Percentiles rank a stretch among this genome's conserved stretches.
Evolutionary conservation across 148 eudicot genomes (phyloP).

Genomic region (Spergularia bocconei): DNA sequence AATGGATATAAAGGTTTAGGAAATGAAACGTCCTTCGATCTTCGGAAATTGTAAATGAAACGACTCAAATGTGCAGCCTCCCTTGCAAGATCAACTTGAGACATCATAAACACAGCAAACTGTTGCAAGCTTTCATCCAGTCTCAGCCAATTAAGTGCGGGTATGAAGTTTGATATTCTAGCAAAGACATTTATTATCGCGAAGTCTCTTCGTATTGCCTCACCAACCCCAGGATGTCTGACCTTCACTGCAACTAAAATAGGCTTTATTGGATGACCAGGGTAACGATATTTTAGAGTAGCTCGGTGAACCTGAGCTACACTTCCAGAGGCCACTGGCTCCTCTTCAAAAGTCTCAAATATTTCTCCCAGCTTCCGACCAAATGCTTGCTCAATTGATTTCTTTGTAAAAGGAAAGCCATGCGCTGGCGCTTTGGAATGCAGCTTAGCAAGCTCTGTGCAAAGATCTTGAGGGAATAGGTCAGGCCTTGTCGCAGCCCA

Average conservation of each 20-base stretch:
- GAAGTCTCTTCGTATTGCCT: slow-evolving; percentile 79
- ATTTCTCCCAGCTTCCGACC: slow-evolving; percentile 70
- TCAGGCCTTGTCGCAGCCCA: slow-evolving; percentile 96
- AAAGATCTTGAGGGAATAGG: slow-evolving; percentile 70
- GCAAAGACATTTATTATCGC: slow-evolving; percentile 58
- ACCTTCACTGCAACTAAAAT: slow-evolving; percentile 78
- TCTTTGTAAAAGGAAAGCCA: slow-evolving; percentile 62
- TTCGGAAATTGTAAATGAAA: slow-evolving; percentile 71
- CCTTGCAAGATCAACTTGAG: slow-evolving; percentile 93
- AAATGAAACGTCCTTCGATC: slow-evolving; percentile 80
- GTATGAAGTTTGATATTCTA: slow-evolving; percentile 55
- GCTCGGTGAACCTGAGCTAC: slow-evolving; percentile 86
- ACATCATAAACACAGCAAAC: slow-evolving; percentile 86
- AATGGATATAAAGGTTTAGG: slow-evolving; percentile 87
- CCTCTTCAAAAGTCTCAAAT: slow-evolving; percentile 75
- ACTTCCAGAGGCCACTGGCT: slow-evolving; percentile 86
- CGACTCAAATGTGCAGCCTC: slow-evolving; percentile 92
- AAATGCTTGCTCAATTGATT: slow-evolving; percentile 67
- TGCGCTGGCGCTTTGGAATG: slow-evolving; percentile 79
- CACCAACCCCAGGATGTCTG: slow-evolving; percentile 88
- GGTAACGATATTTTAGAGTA: slow-evolving; percentile 56
- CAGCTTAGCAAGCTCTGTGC: slow-evolving; percentile 60
- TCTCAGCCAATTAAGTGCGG: slow-evolving; percentile 74
- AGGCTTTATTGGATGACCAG: slow-evolving; percentile 57
- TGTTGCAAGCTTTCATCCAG: slow-evolving; percentile 86